Base-by-base conservation (phyloP, 78 protist genomes). In the Dictyostelium purpureum region DNA sequence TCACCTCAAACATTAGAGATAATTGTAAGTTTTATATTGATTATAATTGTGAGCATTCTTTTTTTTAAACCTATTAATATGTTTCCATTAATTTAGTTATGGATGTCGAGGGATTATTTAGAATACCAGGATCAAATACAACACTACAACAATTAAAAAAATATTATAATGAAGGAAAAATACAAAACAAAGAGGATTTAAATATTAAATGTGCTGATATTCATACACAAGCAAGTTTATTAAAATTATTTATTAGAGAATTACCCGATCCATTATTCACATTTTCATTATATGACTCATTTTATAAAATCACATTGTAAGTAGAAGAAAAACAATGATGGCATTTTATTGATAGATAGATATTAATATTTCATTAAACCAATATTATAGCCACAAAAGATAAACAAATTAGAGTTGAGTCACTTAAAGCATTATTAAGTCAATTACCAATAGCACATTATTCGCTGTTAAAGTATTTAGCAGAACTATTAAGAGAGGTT, bases 241-340 rank as follows among this genome's bases (percentile, higher is more conserved):
- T 92, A 28, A 92, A 92, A 67, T 73, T 81, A 19, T 92, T 37
- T 40, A 61, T 92, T 1, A 31, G 95, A 40, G 95, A 92, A 54
- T 52, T 92, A 54, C 92, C 95, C 0, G 94, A 90, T n/a, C 88
- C 94, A 52, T 37, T 90, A 33, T 61, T 90, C 16, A 78, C 88
- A 16, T 90, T 73, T 54, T 38, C 79, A 6, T 79, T 90, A 12
- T 90, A 90, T 28, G 95, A 90, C 6, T 38, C 79, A 16, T 90
- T 90, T n/a, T 90, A 70, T 90, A 24, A 54, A 66, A 51, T 71
- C 93, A 42, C 93, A 90, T 24, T n/a, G 71, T 69, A 26, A 43
- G 3, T 45, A 31, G 2, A 66, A 9, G 16, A 66, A 11, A 7
- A 43, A 9, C 4, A 9, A 9, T 43, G 49, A 9, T 9, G 7